A percentile compares a stretch with the other conserved stretches of the same genome.
phyloP scores from a whole-genome alignment of 345 rosid species.

The Arabidopsis thaliana region TAIR10.1 NC_003076.8:18380001-18380500 shows the following conservation, averaged over 20 bases:
- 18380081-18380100: too few relatives aligned
- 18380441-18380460: too few relatives aligned
- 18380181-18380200: not conserved
- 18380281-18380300: constrained; percentile 20
- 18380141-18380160: too few relatives aligned
- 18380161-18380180: not conserved
- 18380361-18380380: constrained; percentile 42
- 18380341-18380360: constrained; percentile 35
- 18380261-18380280: constrained; percentile 44
- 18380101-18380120: too few relatives aligned
- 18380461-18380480: too few relatives aligned
- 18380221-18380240: constrained; percentile 32
- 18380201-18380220: constrained; percentile 10
- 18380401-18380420: constrained; percentile 37
- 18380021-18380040: too few relatives aligned
- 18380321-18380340: constrained; percentile 33
- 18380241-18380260: constrained; percentile 28
- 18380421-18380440: too few relatives aligned
- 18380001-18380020: too few relatives aligned
- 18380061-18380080: too few relatives aligned
- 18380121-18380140: too few relatives aligned
- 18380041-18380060: too few relatives aligned
- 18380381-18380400: constrained; percentile 39
- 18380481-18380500: too few relatives aligned
- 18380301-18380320: constrained; percentile 26